Percentiles rank a stretch among this genome's conserved stretches.
These are phyloP conservation scores for Niveomyces coronatus DNA, from an alignment of 2,329 filamentous ascomycete genomes.

Conservation along the genomic window DNA sequence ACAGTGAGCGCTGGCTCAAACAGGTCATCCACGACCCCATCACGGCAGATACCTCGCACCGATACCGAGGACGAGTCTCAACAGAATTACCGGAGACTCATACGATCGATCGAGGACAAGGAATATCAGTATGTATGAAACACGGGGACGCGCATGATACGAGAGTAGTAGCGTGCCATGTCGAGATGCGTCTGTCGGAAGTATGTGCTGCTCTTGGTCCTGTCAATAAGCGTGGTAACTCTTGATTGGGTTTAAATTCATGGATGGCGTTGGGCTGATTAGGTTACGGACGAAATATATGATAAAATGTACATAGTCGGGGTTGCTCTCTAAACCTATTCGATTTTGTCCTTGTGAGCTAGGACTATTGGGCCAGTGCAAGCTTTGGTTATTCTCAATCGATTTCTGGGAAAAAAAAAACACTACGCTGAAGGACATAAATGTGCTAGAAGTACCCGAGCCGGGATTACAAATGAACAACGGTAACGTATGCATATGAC, in stretches of 20 bases:
- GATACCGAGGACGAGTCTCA: conserved; percentile 27
- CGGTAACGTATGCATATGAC: no score
- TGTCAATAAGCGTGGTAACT: no score
- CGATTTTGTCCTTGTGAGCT: no score
- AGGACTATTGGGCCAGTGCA: no score
- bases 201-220: conserved; percentile 1
- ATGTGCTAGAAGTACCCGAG: no score
- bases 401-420: no score
- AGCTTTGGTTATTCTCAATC: no score
- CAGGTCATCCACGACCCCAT: conserved; percentile 11
- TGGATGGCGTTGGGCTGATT: conserved; percentile 2
- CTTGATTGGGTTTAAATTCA: conserved; percentile 4
- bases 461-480: no score
- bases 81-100: conserved; percentile 26
- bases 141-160: neutral
- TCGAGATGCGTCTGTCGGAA: neutral
- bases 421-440: no score
- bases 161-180: neutral
- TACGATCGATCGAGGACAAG: conserved; percentile 26
- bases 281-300: conserved; percentile 8
- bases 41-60: conserved; percentile 16
- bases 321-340: neutral
- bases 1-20: conserved; percentile 12
- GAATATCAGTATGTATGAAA: conserved; percentile 18
- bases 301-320: conserved; percentile 8